Conservation (phyloP, 768 basidiomycete genomes). For the Rhizopogon vulgaris region DNA sequence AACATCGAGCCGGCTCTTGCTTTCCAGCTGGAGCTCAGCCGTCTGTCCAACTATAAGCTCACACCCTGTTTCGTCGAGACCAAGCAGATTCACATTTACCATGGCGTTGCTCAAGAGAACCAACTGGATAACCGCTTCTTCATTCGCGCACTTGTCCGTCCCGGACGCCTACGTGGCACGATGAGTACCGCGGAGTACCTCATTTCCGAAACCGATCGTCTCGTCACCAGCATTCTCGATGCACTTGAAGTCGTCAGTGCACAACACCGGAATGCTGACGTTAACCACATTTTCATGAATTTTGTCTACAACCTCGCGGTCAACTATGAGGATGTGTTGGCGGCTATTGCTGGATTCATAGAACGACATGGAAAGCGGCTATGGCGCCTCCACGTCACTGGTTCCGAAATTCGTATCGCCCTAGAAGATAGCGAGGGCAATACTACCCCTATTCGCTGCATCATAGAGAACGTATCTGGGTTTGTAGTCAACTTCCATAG, state of each 20-base stretch:
- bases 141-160: constrained; percentile 92
- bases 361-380: constrained; percentile 97
- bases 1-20: constrained; percentile 98
- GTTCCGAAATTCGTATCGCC: constrained; percentile 92
- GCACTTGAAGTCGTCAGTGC: constrained; percentile 91
- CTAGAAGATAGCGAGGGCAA: constrained; percentile 95
- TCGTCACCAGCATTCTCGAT: constrained; percentile 90
- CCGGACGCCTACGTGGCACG: constrained; percentile 84
- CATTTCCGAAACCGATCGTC: constrained; percentile 95
- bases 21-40: constrained; percentile 94
- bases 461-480: constrained; percentile 98
- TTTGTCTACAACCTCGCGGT: constrained; percentile 96
- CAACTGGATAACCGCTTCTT: constrained; percentile 98
- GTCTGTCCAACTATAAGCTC: constrained; percentile 94
- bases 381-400: constrained; percentile 97
- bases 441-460: constrained; percentile 91
- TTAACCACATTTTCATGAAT: constrained; percentile 99
- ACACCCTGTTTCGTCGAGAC: constrained; percentile 95
- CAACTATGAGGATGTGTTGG: constrained; percentile 92
- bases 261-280: constrained; percentile 87
- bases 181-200: constrained; percentile 98
- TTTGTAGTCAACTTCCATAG: constrained; percentile 98
- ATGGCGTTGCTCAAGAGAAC: constrained; percentile 91
- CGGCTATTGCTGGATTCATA: constrained; percentile 97
- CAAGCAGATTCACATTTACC: constrained; percentile 97